Evolutionary conservation across 176 grass and related monocot species (phyloP), one percentile per base, ranked within the genome.

Genomic region (Coix lacrymajobi): DNA sequence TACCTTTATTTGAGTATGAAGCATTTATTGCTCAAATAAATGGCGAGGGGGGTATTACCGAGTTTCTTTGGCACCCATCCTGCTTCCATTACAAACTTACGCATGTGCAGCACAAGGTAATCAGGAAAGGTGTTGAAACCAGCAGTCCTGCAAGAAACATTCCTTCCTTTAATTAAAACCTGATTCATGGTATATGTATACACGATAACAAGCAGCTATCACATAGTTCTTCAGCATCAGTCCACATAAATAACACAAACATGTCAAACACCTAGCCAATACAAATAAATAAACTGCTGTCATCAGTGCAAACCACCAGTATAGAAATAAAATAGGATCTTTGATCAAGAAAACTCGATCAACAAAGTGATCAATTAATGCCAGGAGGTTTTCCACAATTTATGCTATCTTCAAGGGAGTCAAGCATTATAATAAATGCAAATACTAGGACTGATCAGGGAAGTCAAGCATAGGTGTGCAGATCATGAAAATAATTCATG

Each of bases 21-120:
- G 5, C 39, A 17, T 45, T 14, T 60, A 82, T 44, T 44, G 39
- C 49, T 31, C 19, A 81, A 20, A 58, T 52, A 75, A 56, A 36
- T n/a, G 2, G 63, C 1, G 38, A 32, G 24, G 29, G 72, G 32
- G 33, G 31, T 57, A 78, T 45, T 96, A 96, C 97, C 93, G 8
- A 99, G 91, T 84, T 99, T 99, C 83, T 99, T 96, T 65, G 91
- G 96, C 73, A 99, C 96, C 93, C 96, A 99, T 86, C 97, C 93
- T 83, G 80, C 91, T 78, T 89, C 97, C 97, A 99, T 94, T 71
- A 96, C 93, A 85, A 96, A 99, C 73, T 99, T 99, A 6, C 96
- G 89, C 96, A 99, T 99, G 77, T 99, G 96, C 64, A 99, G 77
- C 52, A 99, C 91, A 46, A 99, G 64, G 74, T 99, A 99, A 90